Conservation (phyloP, 306 rosid species). For the Ziziphus jujuba region DNA sequence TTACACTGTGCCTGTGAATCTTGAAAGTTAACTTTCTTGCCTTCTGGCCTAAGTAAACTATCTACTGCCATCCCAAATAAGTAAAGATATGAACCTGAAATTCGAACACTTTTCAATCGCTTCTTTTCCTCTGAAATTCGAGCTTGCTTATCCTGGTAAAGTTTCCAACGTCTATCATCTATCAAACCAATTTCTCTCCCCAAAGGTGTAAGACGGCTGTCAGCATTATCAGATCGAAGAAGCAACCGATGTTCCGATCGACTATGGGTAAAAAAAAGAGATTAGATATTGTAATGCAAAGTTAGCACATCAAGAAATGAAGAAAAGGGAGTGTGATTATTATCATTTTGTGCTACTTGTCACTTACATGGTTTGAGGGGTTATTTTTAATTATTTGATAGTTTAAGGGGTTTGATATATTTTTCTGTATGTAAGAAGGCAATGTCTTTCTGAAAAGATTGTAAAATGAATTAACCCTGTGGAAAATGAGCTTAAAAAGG, state of each 20-base stretch:
- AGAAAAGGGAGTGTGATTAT: too few species aligned
- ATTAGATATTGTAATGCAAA: not conserved
- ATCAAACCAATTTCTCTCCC: slow-evolving; percentile 90
- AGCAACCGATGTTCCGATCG: slow-evolving; percentile 98
- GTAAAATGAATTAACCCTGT: not conserved
- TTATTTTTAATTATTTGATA: too few species aligned
- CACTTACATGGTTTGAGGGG: too few species aligned
- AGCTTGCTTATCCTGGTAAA: slow-evolving; percentile 85
- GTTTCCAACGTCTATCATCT: slow-evolving; percentile 90
- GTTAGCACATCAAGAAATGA: slow-evolving; percentile 14
- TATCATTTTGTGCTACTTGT: too few species aligned
- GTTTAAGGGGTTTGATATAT: too few species aligned
- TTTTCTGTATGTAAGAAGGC: too few species aligned
- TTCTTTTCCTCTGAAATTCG: slow-evolving; percentile 81
- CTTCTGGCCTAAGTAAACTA: not conserved
- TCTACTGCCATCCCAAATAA: slow-evolving; percentile 1
- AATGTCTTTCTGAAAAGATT: not conserved
- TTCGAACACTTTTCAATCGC: slow-evolving; percentile 73
- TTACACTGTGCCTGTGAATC: too few species aligned
- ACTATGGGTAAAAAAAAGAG: slow-evolving; percentile 44
- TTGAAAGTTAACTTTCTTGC: not conserved
- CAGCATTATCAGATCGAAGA: slow-evolving; percentile 94
- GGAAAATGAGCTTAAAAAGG: not conserved
- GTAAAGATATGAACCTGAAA: slow-evolving; percentile 57
- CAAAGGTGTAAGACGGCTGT: slow-evolving; percentile 93